phyloP scores from a whole-genome alignment of 306 rosid genomes.

The Begonia loranthoides region DNA sequence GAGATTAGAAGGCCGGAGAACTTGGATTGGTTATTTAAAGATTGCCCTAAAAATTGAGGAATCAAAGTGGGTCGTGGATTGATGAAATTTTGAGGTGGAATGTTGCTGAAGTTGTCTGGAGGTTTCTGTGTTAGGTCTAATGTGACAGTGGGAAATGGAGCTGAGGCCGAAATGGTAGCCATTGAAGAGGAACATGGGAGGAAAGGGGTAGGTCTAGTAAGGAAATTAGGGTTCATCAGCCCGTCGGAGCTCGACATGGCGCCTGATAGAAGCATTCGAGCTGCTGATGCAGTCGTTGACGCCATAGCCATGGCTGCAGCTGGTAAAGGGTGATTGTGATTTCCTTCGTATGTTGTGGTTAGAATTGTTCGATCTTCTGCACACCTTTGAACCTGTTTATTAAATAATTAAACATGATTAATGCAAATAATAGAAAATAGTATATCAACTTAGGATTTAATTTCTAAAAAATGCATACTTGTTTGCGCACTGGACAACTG shows the following conservation, averaged over 20 bases:
- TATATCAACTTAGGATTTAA: background rate
- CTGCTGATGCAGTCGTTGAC: slow-evolving; percentile 55
- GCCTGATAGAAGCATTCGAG: slow-evolving; percentile 54
- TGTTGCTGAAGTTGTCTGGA: slow-evolving; percentile 16
- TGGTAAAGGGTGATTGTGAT: slow-evolving; percentile 65
- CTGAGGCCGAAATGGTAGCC: slow-evolving; percentile 66
- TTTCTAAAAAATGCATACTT: slow-evolving; percentile 20
- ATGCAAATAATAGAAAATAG: background rate
- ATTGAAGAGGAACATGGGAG: slow-evolving; percentile 52
- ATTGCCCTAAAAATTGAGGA: slow-evolving; percentile 41
- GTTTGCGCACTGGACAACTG: slow-evolving; percentile 73
- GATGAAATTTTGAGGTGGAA: slow-evolving; percentile 20
- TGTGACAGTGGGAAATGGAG: slow-evolving; percentile 79
- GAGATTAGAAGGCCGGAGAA: slow-evolving; percentile 56
- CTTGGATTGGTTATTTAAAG: slow-evolving; percentile 37
- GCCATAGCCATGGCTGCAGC: slow-evolving; percentile 72
- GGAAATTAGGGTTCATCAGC: slow-evolving; percentile 33
- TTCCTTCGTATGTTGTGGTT: slow-evolving; percentile 63
- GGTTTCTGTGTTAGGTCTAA: slow-evolving; percentile 54
- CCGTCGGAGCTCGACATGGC: slow-evolving; percentile 50
- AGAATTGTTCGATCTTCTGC: slow-evolving; percentile 49
- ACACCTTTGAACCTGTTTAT: slow-evolving; percentile 67
- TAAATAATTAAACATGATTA: background rate
- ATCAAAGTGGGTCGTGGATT: slow-evolving; percentile 21
- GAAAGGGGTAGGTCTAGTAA: slow-evolving; percentile 17